Evolutionary conservation across 2,329 filamentous ascomycete genomes (phyloP).

Genomic region (Pseudogymnoascus sp.): DNA sequence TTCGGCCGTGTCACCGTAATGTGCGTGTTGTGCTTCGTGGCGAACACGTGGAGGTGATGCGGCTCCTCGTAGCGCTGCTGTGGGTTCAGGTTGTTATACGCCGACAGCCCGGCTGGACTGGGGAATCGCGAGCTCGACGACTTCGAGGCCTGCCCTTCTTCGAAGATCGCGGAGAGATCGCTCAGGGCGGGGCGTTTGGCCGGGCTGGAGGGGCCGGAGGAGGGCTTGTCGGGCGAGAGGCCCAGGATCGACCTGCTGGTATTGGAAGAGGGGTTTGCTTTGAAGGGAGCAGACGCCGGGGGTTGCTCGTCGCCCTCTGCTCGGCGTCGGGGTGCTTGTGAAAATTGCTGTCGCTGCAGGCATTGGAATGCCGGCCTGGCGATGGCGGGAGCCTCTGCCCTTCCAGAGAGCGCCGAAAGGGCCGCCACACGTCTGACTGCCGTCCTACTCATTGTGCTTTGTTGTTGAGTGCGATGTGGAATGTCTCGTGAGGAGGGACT

Average conservation of each 20-base stretch:
- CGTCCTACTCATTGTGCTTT: slow-evolving; percentile 25
- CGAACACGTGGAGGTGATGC: slow-evolving; percentile 80
- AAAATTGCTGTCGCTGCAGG: slow-evolving; percentile 12
- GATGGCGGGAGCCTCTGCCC: slow-evolving; percentile 13
- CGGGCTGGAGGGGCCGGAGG: not conserved
- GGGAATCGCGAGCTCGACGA: not conserved
- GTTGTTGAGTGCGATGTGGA: slow-evolving; percentile 9
- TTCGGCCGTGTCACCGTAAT: slow-evolving; percentile 82
- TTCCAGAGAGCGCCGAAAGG: slow-evolving; percentile 19
- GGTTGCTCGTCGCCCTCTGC: not conserved
- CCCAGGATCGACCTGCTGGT: not conserved
- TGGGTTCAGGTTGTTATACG: not conserved
- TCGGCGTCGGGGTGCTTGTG: not conserved
- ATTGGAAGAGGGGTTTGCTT: not conserved
- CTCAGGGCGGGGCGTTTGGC: slow-evolving; percentile 1
- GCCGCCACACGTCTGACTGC: slow-evolving; percentile 24
- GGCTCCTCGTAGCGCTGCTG: slow-evolving; percentile 46
- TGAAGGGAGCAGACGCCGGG: not conserved
- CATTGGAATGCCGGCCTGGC: slow-evolving; percentile 15
- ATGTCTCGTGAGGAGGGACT: slow-evolving; percentile 3
- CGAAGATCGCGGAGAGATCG: not conserved
- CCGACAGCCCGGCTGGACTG: slow-evolving; percentile 13
- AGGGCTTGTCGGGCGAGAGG: not conserved
- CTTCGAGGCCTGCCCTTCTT: slow-evolving; percentile 5
- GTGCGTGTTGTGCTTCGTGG: slow-evolving; percentile 91